Conservation (phyloP, 177 flowering plant genomes). For the Vitis hybrid region DNA sequence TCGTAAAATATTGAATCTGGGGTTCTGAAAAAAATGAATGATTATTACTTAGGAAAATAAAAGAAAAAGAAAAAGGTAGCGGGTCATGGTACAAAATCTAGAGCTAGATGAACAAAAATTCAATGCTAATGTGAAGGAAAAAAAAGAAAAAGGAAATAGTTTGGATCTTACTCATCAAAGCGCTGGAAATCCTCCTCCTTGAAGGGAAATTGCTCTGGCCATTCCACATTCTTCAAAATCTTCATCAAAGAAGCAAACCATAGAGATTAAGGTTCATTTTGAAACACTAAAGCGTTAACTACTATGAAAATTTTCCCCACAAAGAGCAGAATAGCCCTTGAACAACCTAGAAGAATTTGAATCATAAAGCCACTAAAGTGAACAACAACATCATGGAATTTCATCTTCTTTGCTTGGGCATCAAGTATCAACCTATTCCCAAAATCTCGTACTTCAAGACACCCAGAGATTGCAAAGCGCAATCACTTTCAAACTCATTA, state of each 20-base stretch:
- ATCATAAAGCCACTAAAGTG: no score
- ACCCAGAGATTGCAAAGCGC: no score
- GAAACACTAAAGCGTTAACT: not conserved
- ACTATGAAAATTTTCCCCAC: no score
- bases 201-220: slow-evolving; percentile 89
- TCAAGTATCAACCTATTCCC: no score
- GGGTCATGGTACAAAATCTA: not conserved
- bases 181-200: slow-evolving; percentile 88
- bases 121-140: not conserved
- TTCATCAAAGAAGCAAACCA: slow-evolving; percentile 14
- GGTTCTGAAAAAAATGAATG: slow-evolving; percentile 45
- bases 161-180: slow-evolving; percentile 64
- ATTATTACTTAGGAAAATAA: not conserved
- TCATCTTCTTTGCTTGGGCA: no score
- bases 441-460: no score
- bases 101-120: not conserved
- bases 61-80: not conserved
- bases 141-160: not conserved
- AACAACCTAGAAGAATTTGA: no score
- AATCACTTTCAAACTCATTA: no score
- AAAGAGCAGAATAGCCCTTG: no score
- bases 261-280: not conserved
- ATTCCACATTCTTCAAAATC: slow-evolving; percentile 79
- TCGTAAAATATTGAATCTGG: slow-evolving; percentile 78
- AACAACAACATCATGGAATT: no score